Evolutionary conservation across 139 green algal species (phyloP).

Genomic region (Eudorina sp.): DNA sequence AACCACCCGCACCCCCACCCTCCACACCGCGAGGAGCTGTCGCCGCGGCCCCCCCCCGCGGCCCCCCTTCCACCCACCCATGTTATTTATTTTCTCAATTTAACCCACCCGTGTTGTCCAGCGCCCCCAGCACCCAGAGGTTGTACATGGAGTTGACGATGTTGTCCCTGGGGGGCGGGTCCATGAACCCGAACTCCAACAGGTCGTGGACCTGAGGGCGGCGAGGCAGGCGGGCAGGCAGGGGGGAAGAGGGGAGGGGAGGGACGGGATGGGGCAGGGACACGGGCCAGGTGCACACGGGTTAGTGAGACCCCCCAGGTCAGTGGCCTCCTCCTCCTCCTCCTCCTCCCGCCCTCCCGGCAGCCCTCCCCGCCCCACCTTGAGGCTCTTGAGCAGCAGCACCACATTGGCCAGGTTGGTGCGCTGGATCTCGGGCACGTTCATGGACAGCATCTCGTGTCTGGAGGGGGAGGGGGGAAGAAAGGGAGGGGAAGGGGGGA

Average conservation of each 20-base stretch:
- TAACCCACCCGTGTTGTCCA: constrained; percentile 67
- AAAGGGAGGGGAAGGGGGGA: too few species aligned
- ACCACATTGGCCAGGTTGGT: constrained; percentile 99
- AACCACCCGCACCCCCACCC: background rate
- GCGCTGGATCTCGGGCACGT: constrained; percentile 97
- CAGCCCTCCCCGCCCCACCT: background rate
- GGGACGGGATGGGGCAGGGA: background rate
- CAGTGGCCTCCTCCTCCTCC: too few species aligned
- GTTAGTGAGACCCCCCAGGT: too few species aligned
- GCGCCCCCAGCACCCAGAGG: constrained; percentile 88
- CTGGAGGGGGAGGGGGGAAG: constrained; percentile 7
- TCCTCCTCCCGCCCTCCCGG: too few species aligned
- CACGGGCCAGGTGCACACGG: background rate
- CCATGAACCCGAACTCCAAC: constrained; percentile 98
- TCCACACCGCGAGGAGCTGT: too few species aligned
- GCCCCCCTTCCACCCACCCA: too few species aligned
- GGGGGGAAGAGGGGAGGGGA: background rate
- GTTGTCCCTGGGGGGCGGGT: constrained; percentile 92
- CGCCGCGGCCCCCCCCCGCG: background rate
- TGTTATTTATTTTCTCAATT: too few species aligned
- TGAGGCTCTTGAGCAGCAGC: constrained; percentile 81
- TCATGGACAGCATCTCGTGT: constrained; percentile 84
- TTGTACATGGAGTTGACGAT: constrained; percentile 98
- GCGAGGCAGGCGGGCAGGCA: background rate
- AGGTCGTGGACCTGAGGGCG: constrained; percentile 89